Conservation (phyloP, 345 rosid species). For the Hevea brasiliensis region DNA sequence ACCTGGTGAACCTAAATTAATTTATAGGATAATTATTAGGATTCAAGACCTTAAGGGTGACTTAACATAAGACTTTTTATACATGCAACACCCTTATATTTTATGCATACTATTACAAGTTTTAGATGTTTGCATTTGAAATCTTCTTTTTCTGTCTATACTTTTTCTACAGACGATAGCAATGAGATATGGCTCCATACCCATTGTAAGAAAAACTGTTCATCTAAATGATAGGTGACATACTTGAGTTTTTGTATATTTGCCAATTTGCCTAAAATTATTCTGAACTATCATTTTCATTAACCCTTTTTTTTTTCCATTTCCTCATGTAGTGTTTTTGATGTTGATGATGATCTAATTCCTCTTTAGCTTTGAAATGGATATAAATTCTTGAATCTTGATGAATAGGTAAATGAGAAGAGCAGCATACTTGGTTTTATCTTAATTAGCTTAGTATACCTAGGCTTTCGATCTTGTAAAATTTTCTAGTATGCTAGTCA, state of each 20-base stretch:
- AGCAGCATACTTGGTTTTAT: not conserved
- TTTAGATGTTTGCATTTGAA: no score
- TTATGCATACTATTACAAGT: no score
- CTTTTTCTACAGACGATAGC: constrained; percentile 76
- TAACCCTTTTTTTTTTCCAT: constrained; percentile 5
- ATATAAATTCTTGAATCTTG: constrained; percentile 63
- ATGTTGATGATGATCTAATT: constrained; percentile 73
- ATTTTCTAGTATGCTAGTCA: no score
- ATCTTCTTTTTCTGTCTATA: not conserved
- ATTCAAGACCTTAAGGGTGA: no score
- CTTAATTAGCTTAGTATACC: not conserved
- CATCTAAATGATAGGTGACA: constrained; percentile 87
- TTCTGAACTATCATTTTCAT: constrained; percentile 12
- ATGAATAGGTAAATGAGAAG: constrained; percentile 61
- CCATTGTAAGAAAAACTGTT: constrained; percentile 85
- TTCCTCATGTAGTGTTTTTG: constrained; percentile 59
- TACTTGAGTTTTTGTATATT: constrained; percentile 10
- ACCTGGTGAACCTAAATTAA: no score
- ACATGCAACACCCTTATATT: no score
- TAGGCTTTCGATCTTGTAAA: not conserved
- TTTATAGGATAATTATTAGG: no score
- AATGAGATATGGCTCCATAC: constrained; percentile 88
- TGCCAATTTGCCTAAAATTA: constrained; percentile 8
- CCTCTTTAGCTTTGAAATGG: constrained; percentile 70
- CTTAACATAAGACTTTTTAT: no score